Evolutionary conservation across 129 eudicot genomes (phyloP), one percentile per base, ranked within the genome.

Genomic region (Apium graveolens): DNA sequence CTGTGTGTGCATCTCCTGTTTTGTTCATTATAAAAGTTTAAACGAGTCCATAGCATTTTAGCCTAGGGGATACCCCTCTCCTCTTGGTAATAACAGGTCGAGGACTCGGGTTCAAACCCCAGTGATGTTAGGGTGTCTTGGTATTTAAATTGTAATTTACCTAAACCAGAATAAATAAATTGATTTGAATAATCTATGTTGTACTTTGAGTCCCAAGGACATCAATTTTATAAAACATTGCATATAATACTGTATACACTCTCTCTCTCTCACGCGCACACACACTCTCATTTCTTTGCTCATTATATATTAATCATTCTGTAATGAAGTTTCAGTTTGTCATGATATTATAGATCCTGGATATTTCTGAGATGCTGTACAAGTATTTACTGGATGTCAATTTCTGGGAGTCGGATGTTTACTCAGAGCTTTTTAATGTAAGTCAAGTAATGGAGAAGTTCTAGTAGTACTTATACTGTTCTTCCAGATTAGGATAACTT

Each of bases 361-460:
- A 92, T 83, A 49, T 92, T 70, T 88, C 97, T 70, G 96, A 91
- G 66, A 74, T 81, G 88, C 81, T 95, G 55, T 85, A 73, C 77
- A 72, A 81, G 31, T 89, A 90, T 84, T 81, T 84, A 60, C 73
- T 79, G 43, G 84, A 81, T 78, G 78, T 73, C 51, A 78, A 53
- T 70, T 95, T 87, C 57, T 79, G 81, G 80, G 92, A 90, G 81
- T 63, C 70, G 44, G 80, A 81, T 41, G 73, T 79, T 85, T n/a
- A 42, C 41, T 80, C 84, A 16, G 83, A 75, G 78, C 27, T n/a
- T 37, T 49, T 76, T 5, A 77, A 85, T 77, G 98, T 89, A 85
- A 82, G 90, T 83, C 69, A 43, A 51, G 63, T 60, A 31, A 41
- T 34, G 53, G 46, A 63, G 77, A 6, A 51, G 44, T 79, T 73